Evolutionary conservation across 495 filamentous ascomycete genomes (phyloP).

Genomic region (Amniculicola lignicola): DNA sequence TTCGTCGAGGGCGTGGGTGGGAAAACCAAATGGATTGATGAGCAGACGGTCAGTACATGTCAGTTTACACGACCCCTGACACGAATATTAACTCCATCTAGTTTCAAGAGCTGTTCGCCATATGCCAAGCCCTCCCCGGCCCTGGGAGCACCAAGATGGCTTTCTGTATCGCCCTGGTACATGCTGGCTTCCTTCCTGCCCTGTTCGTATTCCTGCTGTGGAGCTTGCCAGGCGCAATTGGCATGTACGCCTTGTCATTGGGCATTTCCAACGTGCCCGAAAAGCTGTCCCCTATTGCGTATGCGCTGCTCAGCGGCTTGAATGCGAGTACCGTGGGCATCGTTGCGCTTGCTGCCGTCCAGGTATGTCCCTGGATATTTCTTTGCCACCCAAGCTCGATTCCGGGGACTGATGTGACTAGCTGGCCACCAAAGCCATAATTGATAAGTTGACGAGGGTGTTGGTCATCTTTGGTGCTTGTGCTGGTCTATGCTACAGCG

Average conservation of each 20-base stretch:
- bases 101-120: slow-evolving; percentile 81
- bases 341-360: slow-evolving; percentile 72
- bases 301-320: slow-evolving; percentile 72
- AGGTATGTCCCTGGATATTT: slow-evolving; percentile 36
- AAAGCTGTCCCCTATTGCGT: slow-evolving; percentile 62
- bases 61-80: background rate
- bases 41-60: slow-evolving; percentile 54
- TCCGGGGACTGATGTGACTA: background rate
- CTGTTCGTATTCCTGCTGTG: slow-evolving; percentile 66
- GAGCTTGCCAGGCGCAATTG: slow-evolving; percentile 73
- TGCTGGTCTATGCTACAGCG: slow-evolving; percentile 71
- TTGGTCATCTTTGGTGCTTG: slow-evolving; percentile 66
- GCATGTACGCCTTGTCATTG: slow-evolving; percentile 69
- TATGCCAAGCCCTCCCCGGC: slow-evolving; percentile 73
- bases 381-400: background rate
- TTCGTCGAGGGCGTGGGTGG: slow-evolving; percentile 58
- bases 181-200: slow-evolving; percentile 60
- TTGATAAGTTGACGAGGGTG: slow-evolving; percentile 64
- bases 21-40: slow-evolving; percentile 67
- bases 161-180: slow-evolving; percentile 68
- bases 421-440: slow-evolving; percentile 71
- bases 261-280: slow-evolving; percentile 62
- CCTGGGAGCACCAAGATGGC: slow-evolving; percentile 78
- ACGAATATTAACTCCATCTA: slow-evolving; percentile 38
- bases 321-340: slow-evolving; percentile 79